Percentiles rank a stretch among this genome's conserved stretches.
These are phyloP conservation scores for Akanthomyces lecanii DNA, from an alignment of 2,329 filamentous ascomycete genomes.

Conservation along the genomic window DNA sequence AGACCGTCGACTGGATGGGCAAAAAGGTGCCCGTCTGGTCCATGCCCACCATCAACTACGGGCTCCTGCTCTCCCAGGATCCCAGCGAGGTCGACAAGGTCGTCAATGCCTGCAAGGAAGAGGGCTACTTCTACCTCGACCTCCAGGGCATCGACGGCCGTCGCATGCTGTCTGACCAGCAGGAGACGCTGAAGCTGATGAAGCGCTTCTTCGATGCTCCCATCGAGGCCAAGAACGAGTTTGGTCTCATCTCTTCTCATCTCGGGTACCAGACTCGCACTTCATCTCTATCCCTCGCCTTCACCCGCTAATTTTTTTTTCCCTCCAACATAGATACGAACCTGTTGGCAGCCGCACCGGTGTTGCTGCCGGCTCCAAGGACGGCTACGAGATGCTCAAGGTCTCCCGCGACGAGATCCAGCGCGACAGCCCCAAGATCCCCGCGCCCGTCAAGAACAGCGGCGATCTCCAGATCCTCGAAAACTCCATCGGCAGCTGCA, in stretches of 20 bases:
- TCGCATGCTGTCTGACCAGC: constrained; percentile 47
- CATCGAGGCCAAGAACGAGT: constrained; percentile 53
- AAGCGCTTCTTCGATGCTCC: constrained; percentile 51
- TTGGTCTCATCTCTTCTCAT: constrained; percentile 49
- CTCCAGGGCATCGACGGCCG: constrained; percentile 50
- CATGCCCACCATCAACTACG: constrained; percentile 51
- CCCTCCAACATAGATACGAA: constrained; percentile 37
- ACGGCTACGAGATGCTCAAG: constrained; percentile 53
- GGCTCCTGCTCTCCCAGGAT: constrained; percentile 49
- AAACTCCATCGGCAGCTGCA: constrained; percentile 46
- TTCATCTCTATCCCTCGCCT: too few relatives aligned
- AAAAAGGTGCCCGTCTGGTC: constrained; percentile 46
- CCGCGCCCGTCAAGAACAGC: constrained; percentile 45
- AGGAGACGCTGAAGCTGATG: constrained; percentile 51
- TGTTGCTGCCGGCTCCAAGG: constrained; percentile 43
- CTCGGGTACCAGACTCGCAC: constrained; percentile 36
- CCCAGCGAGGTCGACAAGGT: constrained; percentile 50
- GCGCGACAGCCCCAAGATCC: constrained; percentile 42
- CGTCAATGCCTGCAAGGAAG: constrained; percentile 43
- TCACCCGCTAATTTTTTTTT: not conserved
- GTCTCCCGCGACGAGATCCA: constrained; percentile 48
- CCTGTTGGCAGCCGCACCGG: constrained; percentile 46
- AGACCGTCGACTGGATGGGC: constrained; percentile 47
- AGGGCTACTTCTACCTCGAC: constrained; percentile 55
- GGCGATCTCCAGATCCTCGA: constrained; percentile 45